Percentiles rank a stretch among this genome's conserved stretches.
Evolutionary conservation across 2,329 filamentous ascomycete species (phyloP).

Genomic region (Elsinoe necatrix): DNA sequence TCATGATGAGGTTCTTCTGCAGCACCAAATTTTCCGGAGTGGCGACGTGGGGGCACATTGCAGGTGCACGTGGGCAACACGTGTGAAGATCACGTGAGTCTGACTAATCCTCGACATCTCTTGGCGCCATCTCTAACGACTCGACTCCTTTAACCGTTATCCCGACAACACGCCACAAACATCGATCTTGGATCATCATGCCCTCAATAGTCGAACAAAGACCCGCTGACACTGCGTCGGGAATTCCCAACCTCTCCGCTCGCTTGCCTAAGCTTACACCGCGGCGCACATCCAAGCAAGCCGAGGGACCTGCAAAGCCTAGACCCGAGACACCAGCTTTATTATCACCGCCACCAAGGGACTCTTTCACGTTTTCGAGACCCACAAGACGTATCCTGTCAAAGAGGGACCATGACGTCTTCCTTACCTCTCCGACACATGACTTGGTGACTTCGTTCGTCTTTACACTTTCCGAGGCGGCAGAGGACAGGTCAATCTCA

Average conservation of each 20-base stretch:
- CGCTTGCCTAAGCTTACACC: constrained; percentile 61
- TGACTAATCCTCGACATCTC: constrained; percentile 11
- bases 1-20: background rate
- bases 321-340: constrained; percentile 68
- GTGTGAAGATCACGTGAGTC: background rate
- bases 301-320: constrained; percentile 37
- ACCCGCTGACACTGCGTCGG: constrained; percentile 8
- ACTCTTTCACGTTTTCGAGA: constrained; percentile 51
- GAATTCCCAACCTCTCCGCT: constrained; percentile 43
- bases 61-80: background rate
- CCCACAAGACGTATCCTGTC: constrained; percentile 78
- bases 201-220: constrained; percentile 17
- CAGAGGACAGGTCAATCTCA: constrained; percentile 61
- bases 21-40: background rate
- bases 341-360: constrained; percentile 56
- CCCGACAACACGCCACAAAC: background rate
- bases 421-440: constrained; percentile 68
- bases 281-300: constrained; percentile 41
- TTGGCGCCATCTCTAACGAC: background rate
- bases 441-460: constrained; percentile 73
- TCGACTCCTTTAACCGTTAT: background rate
- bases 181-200: constrained; percentile 16
- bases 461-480: constrained; percentile 75
- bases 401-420: constrained; percentile 67
- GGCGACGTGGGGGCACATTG: background rate